Evolutionary conservation across 1,284 basidiomycete genomes (phyloP), one percentile per base, ranked within the genome.

Genomic region (Puccinia coronata): DNA sequence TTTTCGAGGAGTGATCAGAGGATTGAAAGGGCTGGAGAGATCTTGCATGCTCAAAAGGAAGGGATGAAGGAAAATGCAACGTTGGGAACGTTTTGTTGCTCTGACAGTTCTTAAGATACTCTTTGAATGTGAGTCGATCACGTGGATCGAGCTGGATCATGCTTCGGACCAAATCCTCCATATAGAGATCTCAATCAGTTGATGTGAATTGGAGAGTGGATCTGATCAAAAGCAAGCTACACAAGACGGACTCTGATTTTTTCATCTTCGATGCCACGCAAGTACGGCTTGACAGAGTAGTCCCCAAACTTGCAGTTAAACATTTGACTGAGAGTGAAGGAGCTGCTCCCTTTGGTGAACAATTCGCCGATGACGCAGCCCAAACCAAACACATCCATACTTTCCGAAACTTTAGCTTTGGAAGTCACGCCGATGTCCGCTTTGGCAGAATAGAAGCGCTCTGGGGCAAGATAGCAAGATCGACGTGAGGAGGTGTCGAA

Each of bases 311-410:
- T 89, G 84, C 97, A 99, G 86, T 96, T 96, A 89, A 95, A 98
- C 74, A 99, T 88, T 85, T 98, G 96, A 85, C 93, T 95, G 65
- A 99, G 89, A 0, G 94, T 96, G 88, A 99, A 99, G 53, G 97
- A 89, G 0, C 94, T 93, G 0, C 93, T 91, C 0, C 97, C 97
- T 85, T 99, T 97, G 59, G 96, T 89, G 88, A 97, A 99, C 82
- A 99, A 89, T 87, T 99, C 97, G 0, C 96, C 94, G 47, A 99
- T 90, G 23, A 98, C 96, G 86, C 96, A 99, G 47, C 97, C 97
- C 0, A 91, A 90, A 82, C 95, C 95, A 85, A 99, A 99, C 74
- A 96, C 93, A 86, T 99, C 97, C 97, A 99, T 99, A 2, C 93
- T 90, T 86, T 99, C 95, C 0, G 94, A 95, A 31, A 99, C 92